phyloP scores from a whole-genome alignment of 2,329 filamentous ascomycete species.

The Alternaria dauci region DNA sequence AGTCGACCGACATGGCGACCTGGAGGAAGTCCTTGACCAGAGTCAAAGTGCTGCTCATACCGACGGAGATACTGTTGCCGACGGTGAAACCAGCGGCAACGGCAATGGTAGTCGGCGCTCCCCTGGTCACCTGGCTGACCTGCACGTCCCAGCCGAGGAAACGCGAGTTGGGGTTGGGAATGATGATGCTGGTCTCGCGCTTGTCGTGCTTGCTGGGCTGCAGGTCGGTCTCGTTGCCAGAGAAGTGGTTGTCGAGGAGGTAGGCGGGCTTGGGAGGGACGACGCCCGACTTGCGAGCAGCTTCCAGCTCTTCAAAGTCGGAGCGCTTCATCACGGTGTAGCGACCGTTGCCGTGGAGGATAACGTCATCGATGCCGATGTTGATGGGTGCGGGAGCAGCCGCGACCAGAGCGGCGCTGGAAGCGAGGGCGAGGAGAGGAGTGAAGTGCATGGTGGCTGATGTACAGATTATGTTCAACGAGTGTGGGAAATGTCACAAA shows the following conservation, averaged over 20 bases:
- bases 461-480: slow-evolving; percentile 6
- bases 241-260: slow-evolving; percentile 25
- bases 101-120: slow-evolving; percentile 36
- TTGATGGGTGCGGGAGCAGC: slow-evolving; percentile 29
- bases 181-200: slow-evolving; percentile 26
- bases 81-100: slow-evolving; percentile 50
- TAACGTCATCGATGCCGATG: slow-evolving; percentile 34
- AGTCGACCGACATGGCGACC: slow-evolving; percentile 35
- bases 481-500: background rate
- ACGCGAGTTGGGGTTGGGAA: slow-evolving; percentile 28
- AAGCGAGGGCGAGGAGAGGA: slow-evolving; percentile 24
- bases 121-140: slow-evolving; percentile 50
- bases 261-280: slow-evolving; percentile 30
- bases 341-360: slow-evolving; percentile 37
- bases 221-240: slow-evolving; percentile 11
- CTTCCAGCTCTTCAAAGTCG: slow-evolving; percentile 29
- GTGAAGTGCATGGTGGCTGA: slow-evolving; percentile 29
- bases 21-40: slow-evolving; percentile 41
- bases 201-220: slow-evolving; percentile 13
- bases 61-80: slow-evolving; percentile 44
- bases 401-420: slow-evolving; percentile 21
- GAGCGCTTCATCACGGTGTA: slow-evolving; percentile 35
- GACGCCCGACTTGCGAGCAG: slow-evolving; percentile 20
- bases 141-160: slow-evolving; percentile 54
- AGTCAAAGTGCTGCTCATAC: slow-evolving; percentile 20